Base-by-base conservation (phyloP, 2,329 filamentous ascomycete genomes). In the Alternaria angustiovoidea region DNA sequence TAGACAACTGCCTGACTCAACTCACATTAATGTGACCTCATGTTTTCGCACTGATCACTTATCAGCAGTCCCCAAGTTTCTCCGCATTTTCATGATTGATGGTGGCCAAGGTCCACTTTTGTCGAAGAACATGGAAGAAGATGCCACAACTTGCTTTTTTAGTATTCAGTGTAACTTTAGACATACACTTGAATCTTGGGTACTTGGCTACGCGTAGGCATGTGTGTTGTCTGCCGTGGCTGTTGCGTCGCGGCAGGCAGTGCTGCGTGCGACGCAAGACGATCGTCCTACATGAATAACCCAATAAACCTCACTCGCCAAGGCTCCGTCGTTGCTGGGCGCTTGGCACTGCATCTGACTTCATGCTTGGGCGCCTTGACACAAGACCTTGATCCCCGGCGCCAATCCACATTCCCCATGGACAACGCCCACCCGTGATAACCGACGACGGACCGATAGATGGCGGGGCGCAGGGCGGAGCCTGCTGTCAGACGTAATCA, bases 401-500 rank as follows among this genome's bases (percentile, higher is more conserved):
- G 39, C 39, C 39, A 42, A 42, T 22, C 46, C 32, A 24, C 22
- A 7, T 49, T 22, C 46, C 46, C 46, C 46, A 49, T 49, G 32
- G 46, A 16, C 32, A 49, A 49, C 20, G 30, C 34, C 46, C 32
- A 18, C 18, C 14, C 14, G 20, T 26, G 30, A 36, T 28, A 26
- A 26, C 49, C 55, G 49, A 58, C n/a, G 16, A 54, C 49, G 55
- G 55, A 7, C 55, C 55, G 55, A 58, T 54, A 41, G 20, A 18
- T 18, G 53, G 3, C 38, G 54, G 46, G 54, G 20, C 38, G 16
- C 34, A 30, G 11, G 54, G 14, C 22, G 36, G 24, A 47, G 32
- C 26, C 43, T 54, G 42, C 34, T 47, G 49, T 39, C 6, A 39
- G 49, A 46, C 55, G 49, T 58, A 51, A 53, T 54, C 55, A 32